phyloP scores from a whole-genome alignment of 1,284 basidiomycete genomes.

The Ganoderma lucidum region DNA sequence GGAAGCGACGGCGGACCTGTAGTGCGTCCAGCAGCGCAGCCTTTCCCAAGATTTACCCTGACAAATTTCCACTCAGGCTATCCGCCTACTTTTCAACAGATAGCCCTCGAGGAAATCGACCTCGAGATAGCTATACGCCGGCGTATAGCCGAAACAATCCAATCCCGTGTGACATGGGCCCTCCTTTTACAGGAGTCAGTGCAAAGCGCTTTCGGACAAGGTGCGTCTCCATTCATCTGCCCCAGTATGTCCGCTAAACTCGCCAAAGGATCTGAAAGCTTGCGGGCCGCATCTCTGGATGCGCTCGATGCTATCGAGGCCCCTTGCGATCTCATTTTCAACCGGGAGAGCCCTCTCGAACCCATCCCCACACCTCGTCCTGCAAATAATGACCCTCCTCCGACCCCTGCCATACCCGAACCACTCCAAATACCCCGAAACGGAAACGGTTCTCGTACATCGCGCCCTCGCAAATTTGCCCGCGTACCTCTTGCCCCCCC shows the following conservation, averaged over 20 bases:
- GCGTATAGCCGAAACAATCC: conserved; percentile 60
- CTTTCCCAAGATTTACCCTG: not conserved
- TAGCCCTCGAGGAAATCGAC: conserved; percentile 60
- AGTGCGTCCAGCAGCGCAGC: not conserved
- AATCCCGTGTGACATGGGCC: conserved; percentile 75
- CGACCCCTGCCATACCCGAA: conserved; percentile 29
- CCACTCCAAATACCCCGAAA: conserved; percentile 15
- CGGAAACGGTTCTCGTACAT: conserved; percentile 21
- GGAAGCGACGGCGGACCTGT: conserved; percentile 11
- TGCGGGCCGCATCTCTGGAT: conserved; percentile 62
- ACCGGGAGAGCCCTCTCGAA: conserved; percentile 45
- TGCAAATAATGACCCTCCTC: conserved; percentile 18
- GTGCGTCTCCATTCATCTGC: not conserved
- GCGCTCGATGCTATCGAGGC: conserved; percentile 62
- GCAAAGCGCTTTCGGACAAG: conserved; percentile 32
- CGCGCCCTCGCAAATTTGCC: conserved; percentile 47
- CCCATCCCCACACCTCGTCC: conserved; percentile 29
- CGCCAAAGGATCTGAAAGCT: conserved; percentile 34
- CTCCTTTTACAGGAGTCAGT: conserved; percentile 62
- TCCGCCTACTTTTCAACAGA: conserved; percentile 33
- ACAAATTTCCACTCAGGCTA: conserved; percentile 9
- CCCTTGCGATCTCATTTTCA: conserved; percentile 58
- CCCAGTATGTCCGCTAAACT: too few relatives aligned
- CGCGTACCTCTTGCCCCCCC: conserved; percentile 44
- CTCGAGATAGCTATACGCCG: conserved; percentile 69